Percentiles rank a stretch among this genome's conserved stretches.
Conservation (phyloP, 75 land plant species). For the Pinus taeda region DNA sequence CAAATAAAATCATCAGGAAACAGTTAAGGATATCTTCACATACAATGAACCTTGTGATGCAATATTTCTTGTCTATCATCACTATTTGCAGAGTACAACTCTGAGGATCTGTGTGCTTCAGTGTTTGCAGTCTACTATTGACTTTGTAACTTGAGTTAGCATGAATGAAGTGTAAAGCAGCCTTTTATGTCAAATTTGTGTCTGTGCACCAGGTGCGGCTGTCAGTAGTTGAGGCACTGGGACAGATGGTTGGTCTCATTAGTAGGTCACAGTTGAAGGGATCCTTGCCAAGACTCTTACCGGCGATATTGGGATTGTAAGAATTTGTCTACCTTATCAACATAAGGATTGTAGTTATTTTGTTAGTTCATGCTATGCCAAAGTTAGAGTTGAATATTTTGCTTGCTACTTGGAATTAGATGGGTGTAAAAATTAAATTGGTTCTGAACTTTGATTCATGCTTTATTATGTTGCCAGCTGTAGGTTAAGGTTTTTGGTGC, state of each 20-base stretch:
- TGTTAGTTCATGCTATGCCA: not conserved
- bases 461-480: not conserved
- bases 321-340: conserved; percentile 6
- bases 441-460: not conserved
- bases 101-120: too few relatives aligned
- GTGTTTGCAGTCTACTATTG: not conserved
- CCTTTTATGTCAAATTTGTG: not conserved
- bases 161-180: conserved; percentile 23
- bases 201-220: conserved; percentile 54
- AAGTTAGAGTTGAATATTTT: not conserved
- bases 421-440: not conserved
- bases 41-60: too few relatives aligned
- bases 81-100: too few relatives aligned
- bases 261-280: conserved; percentile 67
- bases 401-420: not conserved
- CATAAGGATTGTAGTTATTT: not conserved
- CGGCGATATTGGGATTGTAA: conserved; percentile 85
- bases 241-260: conserved; percentile 83
- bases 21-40: too few relatives aligned
- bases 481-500: not conserved
- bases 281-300: conserved; percentile 77
- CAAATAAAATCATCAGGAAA: too few relatives aligned
- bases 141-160: conserved; percentile 33
- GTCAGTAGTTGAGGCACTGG: conserved; percentile 87
- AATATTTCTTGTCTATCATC: too few relatives aligned